Base-by-base conservation (phyloP, 2,329 filamentous ascomycete genomes). In the Colletotrichum brevisporum region DNA sequence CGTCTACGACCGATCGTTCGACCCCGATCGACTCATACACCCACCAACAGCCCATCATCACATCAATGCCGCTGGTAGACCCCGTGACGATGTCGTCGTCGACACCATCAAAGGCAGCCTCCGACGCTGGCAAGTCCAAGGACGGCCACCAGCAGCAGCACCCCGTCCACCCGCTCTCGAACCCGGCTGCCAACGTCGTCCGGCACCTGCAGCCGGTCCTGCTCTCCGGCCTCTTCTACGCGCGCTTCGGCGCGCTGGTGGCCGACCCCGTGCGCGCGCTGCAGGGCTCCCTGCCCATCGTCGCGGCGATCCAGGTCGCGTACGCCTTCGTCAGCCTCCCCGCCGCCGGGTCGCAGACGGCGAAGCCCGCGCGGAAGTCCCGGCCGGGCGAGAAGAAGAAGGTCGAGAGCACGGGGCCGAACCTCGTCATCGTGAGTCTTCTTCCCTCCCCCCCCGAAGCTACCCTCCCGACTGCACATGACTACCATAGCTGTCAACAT, bases 181-280 rank as follows among this genome's bases (percentile, higher is more conserved):
- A 76, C 41, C 75, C 80, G 16, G 72, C 78, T 52, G 82, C 84
- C 10, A 77, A 82, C 67, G 77, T 86, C 24, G 87, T 92, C 76
- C 88, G 91, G 13, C 86, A 93, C 75, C 79, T 89, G 21, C 92
- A 97, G 73, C 91, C 93, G 0, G 79, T 86, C 27, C 80, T 94
- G 12, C 84, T 97, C 36, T 85, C 93, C 36, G 86, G 85, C 10
- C 80, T 92, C 43, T 90, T 92, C 76, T 85, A 86, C 53, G 76
- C 88, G 71, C 87, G 87, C 47, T 95, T 97, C 79, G 78, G 82
- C 43, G 81, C 85, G 18, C 84, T 97, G 27, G 92, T 97, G 31
- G 83, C 85, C 16, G 88, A 95, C 72, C 93, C 94, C 0, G 86
- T 91, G 2, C 80, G 85, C 16, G 87, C 91, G 6, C 85, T 97